Evolutionary conservation across 208 protist species (phyloP), one percentile per base, ranked within the genome.

Genomic region (Wallacemonas sp.): DNA sequence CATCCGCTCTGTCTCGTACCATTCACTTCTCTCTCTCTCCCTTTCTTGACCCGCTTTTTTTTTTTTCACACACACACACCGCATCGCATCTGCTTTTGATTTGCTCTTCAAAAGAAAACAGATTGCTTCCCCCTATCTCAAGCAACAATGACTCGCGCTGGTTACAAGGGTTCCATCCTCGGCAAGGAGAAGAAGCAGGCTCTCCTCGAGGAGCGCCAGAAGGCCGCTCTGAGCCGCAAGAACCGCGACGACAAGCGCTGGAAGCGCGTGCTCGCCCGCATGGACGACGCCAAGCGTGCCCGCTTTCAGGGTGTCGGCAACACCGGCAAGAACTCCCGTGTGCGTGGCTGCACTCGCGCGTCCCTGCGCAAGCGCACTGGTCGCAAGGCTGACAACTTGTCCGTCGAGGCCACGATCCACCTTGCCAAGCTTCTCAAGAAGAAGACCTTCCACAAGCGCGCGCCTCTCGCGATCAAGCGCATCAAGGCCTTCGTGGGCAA

Each of bases 391-490:
- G 85, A 97, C 62, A 78, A 85, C 61, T 77, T 99, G 47, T 86
- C 90, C 41, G 86, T 98, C 65, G 98, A 99, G 82, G 96, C 96
- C 76, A 99, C 98, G 68, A 98, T 99, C 79, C 96, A 99, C 90
- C 83, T 99, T 54, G 91, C 98, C 82, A 98, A 98, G 93, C 80
- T 93, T 65, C 77, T 98, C 46, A 93, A 98, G 82, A 93, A 84
- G 84, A 97, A 95, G 72, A 95, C 89, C 68, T 99, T 99, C 96
- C 93, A 98, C 79, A 96, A 97, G 80, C 85, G 97, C 55, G 98
- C 98, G 34, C 98, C 97, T 55, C 80, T 95, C 59, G 98, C 98
- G 41, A 88, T 99, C 75, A 98, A 98, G 78, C 90, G 90, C 70
- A 97, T 99, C 81, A 90, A 91, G 68, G 62, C 83, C 38, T 98